phyloP scores from a whole-genome alignment of 257 asterid genomes.

The Solanum chmielewskii region DNA sequence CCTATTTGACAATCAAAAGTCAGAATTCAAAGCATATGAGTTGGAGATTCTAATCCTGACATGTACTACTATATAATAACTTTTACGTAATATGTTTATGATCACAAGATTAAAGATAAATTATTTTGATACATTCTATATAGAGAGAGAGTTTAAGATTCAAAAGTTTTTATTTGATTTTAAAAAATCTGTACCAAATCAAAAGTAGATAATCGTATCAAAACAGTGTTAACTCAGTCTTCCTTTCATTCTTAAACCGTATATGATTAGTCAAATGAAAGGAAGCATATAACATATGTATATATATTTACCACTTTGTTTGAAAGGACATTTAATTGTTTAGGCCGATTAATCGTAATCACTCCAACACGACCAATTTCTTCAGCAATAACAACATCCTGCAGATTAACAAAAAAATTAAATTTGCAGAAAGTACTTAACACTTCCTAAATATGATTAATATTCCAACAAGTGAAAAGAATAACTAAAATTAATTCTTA shows the following conservation, averaged over 20 bases:
- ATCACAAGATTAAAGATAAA: no score
- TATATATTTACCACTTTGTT: constrained; percentile 5
- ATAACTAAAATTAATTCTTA: neutral
- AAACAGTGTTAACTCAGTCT: no score
- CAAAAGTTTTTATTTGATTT: no score
- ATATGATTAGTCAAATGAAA: neutral
- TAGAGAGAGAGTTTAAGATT: no score
- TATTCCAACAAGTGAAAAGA: neutral
- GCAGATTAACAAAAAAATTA: neutral
- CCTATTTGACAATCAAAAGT: neutral
- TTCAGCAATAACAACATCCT: constrained; percentile 32
- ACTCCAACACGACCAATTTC: constrained; percentile 54
- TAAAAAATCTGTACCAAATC: neutral
- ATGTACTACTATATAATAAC: no score
- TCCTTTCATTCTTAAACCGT: neutral
- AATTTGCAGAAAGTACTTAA: neutral
- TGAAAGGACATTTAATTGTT: constrained; percentile 67
- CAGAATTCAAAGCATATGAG: neutral
- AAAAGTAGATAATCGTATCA: no score
- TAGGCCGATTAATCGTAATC: constrained; percentile 69
- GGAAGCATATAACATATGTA: neutral
- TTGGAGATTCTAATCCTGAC: neutral
- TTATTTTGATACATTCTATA: no score
- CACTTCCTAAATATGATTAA: neutral
- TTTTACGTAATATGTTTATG: no score